These are phyloP conservation scores for Penicillium pancosmium DNA, from an alignment of 495 filamentous ascomycete species.

Conservation along the genomic window DNA sequence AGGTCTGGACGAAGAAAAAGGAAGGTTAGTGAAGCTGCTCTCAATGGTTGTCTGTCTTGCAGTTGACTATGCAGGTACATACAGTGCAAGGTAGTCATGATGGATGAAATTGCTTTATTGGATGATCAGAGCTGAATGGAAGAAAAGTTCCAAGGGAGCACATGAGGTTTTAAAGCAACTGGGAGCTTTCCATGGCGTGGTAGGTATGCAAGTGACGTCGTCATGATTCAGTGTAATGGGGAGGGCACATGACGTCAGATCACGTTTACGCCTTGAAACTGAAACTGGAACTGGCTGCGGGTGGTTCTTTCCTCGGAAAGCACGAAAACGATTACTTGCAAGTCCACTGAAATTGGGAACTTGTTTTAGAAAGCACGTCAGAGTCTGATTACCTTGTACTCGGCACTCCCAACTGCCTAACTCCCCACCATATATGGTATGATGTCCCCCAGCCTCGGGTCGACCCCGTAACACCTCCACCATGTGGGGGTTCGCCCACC, in stretches of 20 bases:
- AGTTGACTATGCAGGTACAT: constrained; percentile 31
- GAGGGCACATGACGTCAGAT: constrained; percentile 31
- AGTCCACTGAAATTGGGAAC: too few species aligned
- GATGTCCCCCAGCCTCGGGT: neutral
- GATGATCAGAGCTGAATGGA: constrained; percentile 1
- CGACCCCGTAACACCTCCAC: constrained; percentile 1
- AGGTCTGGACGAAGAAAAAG: constrained; percentile 61
- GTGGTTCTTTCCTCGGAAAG: neutral
- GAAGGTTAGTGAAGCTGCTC: constrained; percentile 1
- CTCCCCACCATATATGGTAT: neutral
- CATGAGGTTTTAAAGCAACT: too few species aligned
- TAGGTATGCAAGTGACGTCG: constrained; percentile 40
- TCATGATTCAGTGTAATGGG: constrained; percentile 41
- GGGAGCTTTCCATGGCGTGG: neutral
- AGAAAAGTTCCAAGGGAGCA: neutral
- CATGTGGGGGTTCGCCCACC: constrained; percentile 7
- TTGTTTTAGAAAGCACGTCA: too few species aligned
- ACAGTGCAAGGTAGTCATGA: constrained; percentile 68
- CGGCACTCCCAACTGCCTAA: too few species aligned
- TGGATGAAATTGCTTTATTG: constrained; percentile 20
- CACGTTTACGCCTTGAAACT: neutral
- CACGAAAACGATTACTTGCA: neutral
- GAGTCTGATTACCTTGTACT: too few species aligned
- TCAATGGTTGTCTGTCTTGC: neutral
- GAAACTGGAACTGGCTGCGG: too few species aligned